Evolutionary conservation across 495 filamentous ascomycete species (phyloP).

Genomic region (Venustampulla echinocandica): DNA sequence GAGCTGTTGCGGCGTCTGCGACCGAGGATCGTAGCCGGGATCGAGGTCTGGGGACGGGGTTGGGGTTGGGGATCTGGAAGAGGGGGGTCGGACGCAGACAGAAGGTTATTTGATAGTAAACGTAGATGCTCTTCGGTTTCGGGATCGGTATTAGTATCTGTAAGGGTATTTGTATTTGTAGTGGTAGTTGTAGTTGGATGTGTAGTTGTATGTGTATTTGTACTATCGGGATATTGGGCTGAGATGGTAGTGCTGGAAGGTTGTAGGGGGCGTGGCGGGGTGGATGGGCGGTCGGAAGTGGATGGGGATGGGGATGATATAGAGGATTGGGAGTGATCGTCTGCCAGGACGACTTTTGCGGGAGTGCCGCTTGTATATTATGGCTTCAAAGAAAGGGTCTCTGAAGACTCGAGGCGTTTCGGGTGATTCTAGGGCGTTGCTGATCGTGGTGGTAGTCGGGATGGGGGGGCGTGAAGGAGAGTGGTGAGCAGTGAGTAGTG

Average conservation of each 20-base stretch:
- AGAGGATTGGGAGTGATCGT: conserved; percentile 29
- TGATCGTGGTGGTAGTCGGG: not conserved
- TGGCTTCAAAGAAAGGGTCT: conserved; percentile 5
- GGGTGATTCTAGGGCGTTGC: not conserved
- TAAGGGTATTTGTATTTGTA: conserved; percentile 8
- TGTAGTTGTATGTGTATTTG: not conserved
- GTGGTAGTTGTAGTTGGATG: conserved; percentile 8
- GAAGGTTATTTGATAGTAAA: too few species aligned
- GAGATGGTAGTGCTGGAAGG: conserved; percentile 32
- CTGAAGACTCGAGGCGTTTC: conserved; percentile 4
- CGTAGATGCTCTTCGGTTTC: conserved; percentile 6
- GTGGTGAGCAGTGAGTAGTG: not conserved
- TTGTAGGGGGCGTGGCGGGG: conserved; percentile 30
- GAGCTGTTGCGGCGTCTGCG: conserved; percentile 18
- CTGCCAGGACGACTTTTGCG: conserved; percentile 37
- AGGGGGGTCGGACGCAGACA: too few species aligned
- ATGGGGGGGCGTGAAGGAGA: not conserved
- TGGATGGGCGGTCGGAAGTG: conserved; percentile 36
- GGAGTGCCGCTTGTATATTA: conserved; percentile 20
- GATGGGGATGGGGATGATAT: conserved; percentile 25
- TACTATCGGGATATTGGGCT: conserved; percentile 19
- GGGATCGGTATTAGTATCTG: too few species aligned
- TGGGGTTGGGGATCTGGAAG: too few species aligned
- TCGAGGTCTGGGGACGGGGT: conserved; percentile 9
- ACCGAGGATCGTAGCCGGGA: conserved; percentile 15